Evolutionary conservation across 2,329 filamentous ascomycete genomes (phyloP), one percentile per base, ranked within the genome.

Genomic region (Cadophora malorum): DNA sequence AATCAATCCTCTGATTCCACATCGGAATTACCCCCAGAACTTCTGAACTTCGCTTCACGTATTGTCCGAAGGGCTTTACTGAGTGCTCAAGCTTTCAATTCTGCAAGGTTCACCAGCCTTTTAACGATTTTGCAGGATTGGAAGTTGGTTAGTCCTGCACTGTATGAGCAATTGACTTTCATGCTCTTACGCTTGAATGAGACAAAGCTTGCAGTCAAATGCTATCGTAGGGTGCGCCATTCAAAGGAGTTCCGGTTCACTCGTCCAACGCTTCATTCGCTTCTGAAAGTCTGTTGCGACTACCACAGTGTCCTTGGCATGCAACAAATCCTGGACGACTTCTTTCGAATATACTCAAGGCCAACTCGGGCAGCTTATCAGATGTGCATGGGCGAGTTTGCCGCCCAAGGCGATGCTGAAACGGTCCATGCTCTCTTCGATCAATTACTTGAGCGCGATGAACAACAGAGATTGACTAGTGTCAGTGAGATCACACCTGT

Each of bases 401-500:
- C 85, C 45, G 75, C 76, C 49, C 78, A 80, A 64, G 84, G 84
- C 31, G 81, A 87, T 70, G 78, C 80, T 16, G 71, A 73, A 28
- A 79, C 79, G 23, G 81, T 85, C 35, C 73, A 82, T 50, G 74
- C 77, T 41, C 66, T 85, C 8, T 86, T 85, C 69, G 72, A 82
- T 9, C 78, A 80, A 49, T 80, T 73, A 69, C 60, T 72, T 12
- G 65, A 68, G 47, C 70, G 66, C 21, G 74, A 65, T 33, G 47
- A n/a, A 6, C 3, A 58, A 50, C 10, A 63, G 21, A 35, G 47
- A 49, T 41, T 31, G 19, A 31, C 25, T 21, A 45, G n/a, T 9
- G 47, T 73, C 33, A 70, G 74, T 31, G 74, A 76, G 52, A 69
- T 88, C 70, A 76, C 83, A n/a, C 86, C 88, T 56, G 81, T 94